Evolutionary conservation across 208 protist genomes (phyloP), one percentile per base, ranked within the genome.

Genomic region (Polymyxa betae): DNA sequence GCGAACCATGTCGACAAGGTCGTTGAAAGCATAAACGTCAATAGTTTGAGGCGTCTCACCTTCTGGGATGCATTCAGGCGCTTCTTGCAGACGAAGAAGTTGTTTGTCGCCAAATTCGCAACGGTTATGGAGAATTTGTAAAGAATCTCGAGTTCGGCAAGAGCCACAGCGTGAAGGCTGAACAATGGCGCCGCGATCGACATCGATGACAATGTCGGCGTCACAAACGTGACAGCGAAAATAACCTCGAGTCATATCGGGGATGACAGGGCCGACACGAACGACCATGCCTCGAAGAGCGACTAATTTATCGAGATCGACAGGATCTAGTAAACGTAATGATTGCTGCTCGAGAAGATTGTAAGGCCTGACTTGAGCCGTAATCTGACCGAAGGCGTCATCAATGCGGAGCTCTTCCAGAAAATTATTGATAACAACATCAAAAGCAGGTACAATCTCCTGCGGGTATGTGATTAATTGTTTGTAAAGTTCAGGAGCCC

Each of bases 11-110:
- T 99, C 98, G n/a, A 99, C 97, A 54, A 99, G 93, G 41, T 94
- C 93, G 45, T 98, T 96, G 93, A 97, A 99, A 0, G 96, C 95
- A 10, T 97, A 96, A 0, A 99, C 88, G 12, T 95, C 97, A 0
- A 99, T 97, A 0, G 98, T 98, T 77, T 98, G 95, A 20, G 99
- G 99, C 38, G 98, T 99, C 91, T 99, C 98, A 52, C 99, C 99
- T 72, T 99, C 97, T 29, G 98, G 96, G n/a, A 99, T 98, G 88
- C 95, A 89, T 41, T 96, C 98, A 0, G 98, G 98, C 0, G 96
- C 96, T 93, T 99, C 98, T 94, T 99, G 98, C 40, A 99, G 87
- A 91, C 98, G 97, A 10, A 99, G 94, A 16, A 97, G 93, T 45
- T 93, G 93, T 29, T 93, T 78, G 66, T 95, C 92, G 0, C 77